A percentile compares a stretch with the other conserved stretches of the same genome.
Evolutionary conservation across 2,329 filamentous ascomycete genomes (phyloP).

Genomic region (Hymenoscyphus fructigenus): DNA sequence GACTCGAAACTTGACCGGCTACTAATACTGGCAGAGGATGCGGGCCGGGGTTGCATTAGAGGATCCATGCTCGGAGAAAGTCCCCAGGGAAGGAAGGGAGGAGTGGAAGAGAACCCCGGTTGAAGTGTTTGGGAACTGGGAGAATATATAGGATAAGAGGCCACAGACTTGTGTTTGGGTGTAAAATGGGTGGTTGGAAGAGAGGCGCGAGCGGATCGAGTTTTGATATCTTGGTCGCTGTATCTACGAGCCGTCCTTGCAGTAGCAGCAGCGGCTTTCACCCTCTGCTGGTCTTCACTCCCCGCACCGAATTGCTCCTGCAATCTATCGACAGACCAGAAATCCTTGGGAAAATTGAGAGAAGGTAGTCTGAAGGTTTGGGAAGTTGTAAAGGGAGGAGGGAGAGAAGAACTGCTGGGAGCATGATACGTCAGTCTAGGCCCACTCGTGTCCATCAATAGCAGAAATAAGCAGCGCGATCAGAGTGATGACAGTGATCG

Average conservation of each 20-base stretch:
- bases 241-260: slow-evolving; percentile 9
- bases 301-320: slow-evolving; percentile 8
- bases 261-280: slow-evolving; percentile 1
- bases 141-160: slow-evolving; percentile 27
- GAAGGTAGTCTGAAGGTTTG: slow-evolving; percentile 1
- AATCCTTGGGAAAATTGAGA: not conserved
- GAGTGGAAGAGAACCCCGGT: slow-evolving; percentile 9
- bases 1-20: slow-evolving; percentile 30
- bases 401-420: not conserved
- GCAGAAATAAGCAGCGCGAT: not conserved
- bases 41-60: slow-evolving; percentile 17
- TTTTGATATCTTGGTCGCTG: slow-evolving; percentile 28
- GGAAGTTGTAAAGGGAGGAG: not conserved
- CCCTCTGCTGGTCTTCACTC: slow-evolving; percentile 6
- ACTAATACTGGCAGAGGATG: slow-evolving; percentile 20
- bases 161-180: slow-evolving; percentile 20
- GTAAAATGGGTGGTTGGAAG: slow-evolving; percentile 10
- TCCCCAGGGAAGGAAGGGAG: slow-evolving; percentile 19
- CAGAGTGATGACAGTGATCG: not conserved
- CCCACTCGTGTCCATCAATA: not conserved
- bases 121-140: slow-evolving; percentile 13
- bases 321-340: slow-evolving; percentile 8
- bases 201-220: slow-evolving; percentile 23
- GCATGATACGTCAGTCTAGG: not conserved
- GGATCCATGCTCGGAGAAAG: slow-evolving; percentile 25